Base-by-base conservation (phyloP, 2,329 filamentous ascomycete species). In the Cyphellophora europaea region DNA sequence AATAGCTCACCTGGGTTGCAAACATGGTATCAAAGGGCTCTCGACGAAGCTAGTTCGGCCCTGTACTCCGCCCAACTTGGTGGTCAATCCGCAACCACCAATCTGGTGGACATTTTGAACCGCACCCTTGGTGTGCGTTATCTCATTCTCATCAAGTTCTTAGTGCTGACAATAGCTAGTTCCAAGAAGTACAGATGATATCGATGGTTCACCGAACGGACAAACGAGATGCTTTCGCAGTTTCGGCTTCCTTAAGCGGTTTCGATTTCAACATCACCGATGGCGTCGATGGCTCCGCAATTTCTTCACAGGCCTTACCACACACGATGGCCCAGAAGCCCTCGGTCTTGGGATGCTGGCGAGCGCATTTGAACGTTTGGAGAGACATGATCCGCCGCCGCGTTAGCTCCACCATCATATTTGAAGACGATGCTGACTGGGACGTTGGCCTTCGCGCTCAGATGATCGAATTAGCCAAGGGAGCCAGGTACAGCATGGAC, bases 401-500 rank as follows among this genome's bases (percentile, higher is more conserved):
- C 6, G 35, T 62, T 8, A 45, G 53, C 11, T 58, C 56, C 3
- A 62, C 60, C 4, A 35, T 66, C n/a, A 60, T 66, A 11, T 49
- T 66, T 43, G 61, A 65, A 43, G 62, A 65, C 33, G 61, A 66
- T 47, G 54, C 63, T 35, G 62, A 66, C 44, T 66, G 61, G 63
- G 61, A 65, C 40, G 52, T 63, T 30, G 48, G 55, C 12, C 44
- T 62, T 19, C 16, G 35, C 14, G 11, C 19, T 11, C 35, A 38
- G n/a, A 16, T 41, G 16, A 17, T 4, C 4, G 5, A 19, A 11
- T 6, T n/a, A 10, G 16, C 15, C 13, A 32, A 2, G 6, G 12
- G 16, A 3, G n/a, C 13, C 5, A 25, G 21, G n/a, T 25, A n/a
- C 8, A 25, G 21, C 21, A 25, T n/a, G 21, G 21, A n/a, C 8